Evolutionary conservation across 2,329 filamentous ascomycete genomes (phyloP).

Genomic region (Exophiala bonariae): DNA sequence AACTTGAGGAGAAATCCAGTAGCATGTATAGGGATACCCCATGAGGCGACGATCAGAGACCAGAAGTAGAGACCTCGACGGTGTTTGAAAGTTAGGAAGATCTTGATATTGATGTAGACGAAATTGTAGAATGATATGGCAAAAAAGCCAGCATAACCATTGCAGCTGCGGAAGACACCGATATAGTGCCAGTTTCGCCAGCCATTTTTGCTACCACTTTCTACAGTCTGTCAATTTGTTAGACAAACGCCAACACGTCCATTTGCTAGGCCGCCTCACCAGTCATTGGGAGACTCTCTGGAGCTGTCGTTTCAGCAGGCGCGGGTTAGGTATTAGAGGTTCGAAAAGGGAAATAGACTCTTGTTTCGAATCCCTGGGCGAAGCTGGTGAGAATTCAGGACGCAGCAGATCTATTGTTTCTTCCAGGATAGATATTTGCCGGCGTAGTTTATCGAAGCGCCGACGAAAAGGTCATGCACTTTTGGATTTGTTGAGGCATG

Average conservation of each 20-base stretch:
- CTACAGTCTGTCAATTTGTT: too few relatives aligned
- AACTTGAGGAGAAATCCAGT: conserved; percentile 49
- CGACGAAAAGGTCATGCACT: background rate
- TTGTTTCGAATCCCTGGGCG: too few relatives aligned
- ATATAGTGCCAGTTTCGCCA: background rate
- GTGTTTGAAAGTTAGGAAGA: conserved; percentile 46
- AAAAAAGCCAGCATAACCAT: conserved; percentile 4
- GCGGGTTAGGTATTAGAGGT: too few relatives aligned
- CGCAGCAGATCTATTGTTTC: too few relatives aligned
- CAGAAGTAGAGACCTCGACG: conserved; percentile 52
- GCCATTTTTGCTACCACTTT: too few relatives aligned
- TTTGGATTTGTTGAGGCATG: conserved; percentile 1
- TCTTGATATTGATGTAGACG: conserved; percentile 26
- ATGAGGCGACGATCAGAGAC: conserved; percentile 43
- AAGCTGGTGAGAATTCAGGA: too few relatives aligned
- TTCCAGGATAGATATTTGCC: too few relatives aligned
- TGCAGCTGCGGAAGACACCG: background rate
- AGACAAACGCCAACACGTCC: too few relatives aligned
- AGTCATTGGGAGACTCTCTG: too few relatives aligned
- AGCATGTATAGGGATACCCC: conserved; percentile 45
- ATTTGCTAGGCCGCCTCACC: too few relatives aligned
- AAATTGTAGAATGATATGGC: conserved; percentile 21
- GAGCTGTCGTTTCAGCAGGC: too few relatives aligned
- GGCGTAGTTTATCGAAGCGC: background rate
- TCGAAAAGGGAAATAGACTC: too few relatives aligned